phyloP scores from a whole-genome alignment of 202 grass and related monocot species.

The Sporobolus alterniflorus region DNA sequence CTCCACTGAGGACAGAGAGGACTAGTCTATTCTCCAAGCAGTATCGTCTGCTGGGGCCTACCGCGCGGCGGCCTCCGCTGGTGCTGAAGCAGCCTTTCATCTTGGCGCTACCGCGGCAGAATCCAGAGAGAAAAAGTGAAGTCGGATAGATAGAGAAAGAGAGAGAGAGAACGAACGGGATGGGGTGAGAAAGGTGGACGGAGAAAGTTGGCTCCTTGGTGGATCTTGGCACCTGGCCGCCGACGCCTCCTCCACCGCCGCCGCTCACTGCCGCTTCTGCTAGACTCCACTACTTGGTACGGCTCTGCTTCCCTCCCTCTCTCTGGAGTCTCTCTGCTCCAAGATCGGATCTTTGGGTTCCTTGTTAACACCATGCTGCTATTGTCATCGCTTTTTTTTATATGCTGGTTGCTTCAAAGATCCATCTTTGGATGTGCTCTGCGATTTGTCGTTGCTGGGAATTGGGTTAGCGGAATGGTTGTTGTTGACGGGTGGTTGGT shows the following conservation, averaged over 20 bases:
- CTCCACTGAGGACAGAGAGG: neutral
- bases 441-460: neutral
- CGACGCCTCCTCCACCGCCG: neutral
- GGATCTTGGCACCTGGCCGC: conserved; percentile 36
- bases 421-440: conserved; percentile 5
- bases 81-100: conserved; percentile 38
- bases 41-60: conserved; percentile 25
- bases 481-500: conserved; percentile 41
- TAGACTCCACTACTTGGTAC: conserved; percentile 46
- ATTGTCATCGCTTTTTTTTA: conserved; percentile 35
- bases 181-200: conserved; percentile 45
- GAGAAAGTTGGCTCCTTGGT: conserved; percentile 42
- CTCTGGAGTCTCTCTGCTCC: neutral
- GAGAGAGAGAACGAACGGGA: neutral
- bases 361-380: neutral
- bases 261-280: neutral
- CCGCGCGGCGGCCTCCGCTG: conserved; percentile 24
- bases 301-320: neutral
- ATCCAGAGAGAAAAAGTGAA: neutral
- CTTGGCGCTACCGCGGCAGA: conserved; percentile 28
- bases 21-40: conserved; percentile 3
- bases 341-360: conserved; percentile 41
- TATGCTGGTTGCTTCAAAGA: conserved; percentile 14
- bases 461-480: conserved; percentile 37
- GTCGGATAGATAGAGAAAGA: neutral